A percentile compares a stretch with the other conserved stretches of the same genome.
Evolutionary conservation across 192 early-diverging fungal genomes (phyloP).

Genomic region (Coemansia sp.): DNA sequence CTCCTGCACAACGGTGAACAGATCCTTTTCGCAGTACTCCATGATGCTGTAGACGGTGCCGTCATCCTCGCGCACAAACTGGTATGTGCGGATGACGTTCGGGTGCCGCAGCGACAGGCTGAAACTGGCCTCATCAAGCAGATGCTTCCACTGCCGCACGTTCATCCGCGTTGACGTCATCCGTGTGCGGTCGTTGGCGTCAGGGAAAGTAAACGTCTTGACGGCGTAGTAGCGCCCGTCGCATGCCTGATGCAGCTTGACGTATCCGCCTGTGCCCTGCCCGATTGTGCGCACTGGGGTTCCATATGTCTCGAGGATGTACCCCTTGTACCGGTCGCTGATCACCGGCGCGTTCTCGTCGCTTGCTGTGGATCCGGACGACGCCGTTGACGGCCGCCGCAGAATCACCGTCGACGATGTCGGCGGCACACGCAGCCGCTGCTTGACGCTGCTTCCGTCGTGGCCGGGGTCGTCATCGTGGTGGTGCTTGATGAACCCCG

Average conservation of each 20-base stretch:
- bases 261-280: slow-evolving; percentile 56
- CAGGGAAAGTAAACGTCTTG: slow-evolving; percentile 53
- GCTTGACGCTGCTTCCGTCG: slow-evolving; percentile 28
- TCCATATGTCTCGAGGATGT: slow-evolving; percentile 52
- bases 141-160: slow-evolving; percentile 52
- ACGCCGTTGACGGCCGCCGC: slow-evolving; percentile 50
- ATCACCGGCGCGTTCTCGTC: slow-evolving; percentile 52
- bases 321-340: slow-evolving; percentile 50
- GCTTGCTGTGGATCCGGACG: slow-evolving; percentile 44
- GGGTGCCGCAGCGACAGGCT: slow-evolving; percentile 66
- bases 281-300: slow-evolving; percentile 49
- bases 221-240: slow-evolving; percentile 51
- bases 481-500: not conserved
- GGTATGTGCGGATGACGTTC: slow-evolving; percentile 73
- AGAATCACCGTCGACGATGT: slow-evolving; percentile 49
- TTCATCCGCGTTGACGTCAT: slow-evolving; percentile 39
- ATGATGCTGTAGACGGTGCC: slow-evolving; percentile 70
- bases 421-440: slow-evolving; percentile 39
- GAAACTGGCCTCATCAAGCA: slow-evolving; percentile 54
- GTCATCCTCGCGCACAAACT: slow-evolving; percentile 69
- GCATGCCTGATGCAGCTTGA: slow-evolving; percentile 54
- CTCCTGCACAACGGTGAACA: slow-evolving; percentile 78
- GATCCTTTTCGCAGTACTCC: slow-evolving; percentile 91
- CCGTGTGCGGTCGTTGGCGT: slow-evolving; percentile 33
- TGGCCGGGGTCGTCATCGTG: slow-evolving; percentile 5